Conservation (phyloP, 2,329 filamentous ascomycete genomes). For the Acephala macrosclerotiorum region DNA sequence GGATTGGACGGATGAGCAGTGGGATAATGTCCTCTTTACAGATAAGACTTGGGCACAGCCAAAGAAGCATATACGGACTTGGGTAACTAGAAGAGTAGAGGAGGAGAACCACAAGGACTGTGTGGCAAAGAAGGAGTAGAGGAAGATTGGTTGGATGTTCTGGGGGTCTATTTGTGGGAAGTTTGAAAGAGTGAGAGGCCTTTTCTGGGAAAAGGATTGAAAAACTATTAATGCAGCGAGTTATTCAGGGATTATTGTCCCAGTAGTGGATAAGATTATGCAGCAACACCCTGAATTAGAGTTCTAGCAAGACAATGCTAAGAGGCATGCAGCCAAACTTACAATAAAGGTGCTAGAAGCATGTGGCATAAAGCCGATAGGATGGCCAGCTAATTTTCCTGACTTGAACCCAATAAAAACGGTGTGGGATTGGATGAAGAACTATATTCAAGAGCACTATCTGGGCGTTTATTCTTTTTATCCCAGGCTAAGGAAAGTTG, state of each 20-base stretch:
- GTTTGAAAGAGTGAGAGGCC: conserved; percentile 18
- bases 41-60: background rate
- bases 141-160: conserved; percentile 29
- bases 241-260: conserved; percentile 26
- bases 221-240: conserved; percentile 26
- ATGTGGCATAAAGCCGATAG: conserved; percentile 21
- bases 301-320: conserved; percentile 29
- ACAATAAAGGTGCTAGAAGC: conserved; percentile 23
- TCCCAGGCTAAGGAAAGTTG: conserved; percentile 20
- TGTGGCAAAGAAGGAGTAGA: background rate
- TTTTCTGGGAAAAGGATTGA: conserved; percentile 31
- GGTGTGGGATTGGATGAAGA: conserved; percentile 33
- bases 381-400: conserved; percentile 27
- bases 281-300: conserved; percentile 20
- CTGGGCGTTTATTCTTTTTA: conserved; percentile 27
- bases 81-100: background rate
- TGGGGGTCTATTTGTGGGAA: conserved; percentile 22
- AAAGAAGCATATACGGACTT: background rate
- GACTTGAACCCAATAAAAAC: conserved; percentile 34
- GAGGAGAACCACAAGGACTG: background rate
- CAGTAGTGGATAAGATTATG: conserved; percentile 22
- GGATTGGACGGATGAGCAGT: background rate
- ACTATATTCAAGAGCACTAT: conserved; percentile 31
- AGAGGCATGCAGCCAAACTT: conserved; percentile 19
- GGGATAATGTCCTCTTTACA: background rate